Base-by-base conservation (phyloP, 768 basidiomycete species). In the Hericium coralloides region DNA sequence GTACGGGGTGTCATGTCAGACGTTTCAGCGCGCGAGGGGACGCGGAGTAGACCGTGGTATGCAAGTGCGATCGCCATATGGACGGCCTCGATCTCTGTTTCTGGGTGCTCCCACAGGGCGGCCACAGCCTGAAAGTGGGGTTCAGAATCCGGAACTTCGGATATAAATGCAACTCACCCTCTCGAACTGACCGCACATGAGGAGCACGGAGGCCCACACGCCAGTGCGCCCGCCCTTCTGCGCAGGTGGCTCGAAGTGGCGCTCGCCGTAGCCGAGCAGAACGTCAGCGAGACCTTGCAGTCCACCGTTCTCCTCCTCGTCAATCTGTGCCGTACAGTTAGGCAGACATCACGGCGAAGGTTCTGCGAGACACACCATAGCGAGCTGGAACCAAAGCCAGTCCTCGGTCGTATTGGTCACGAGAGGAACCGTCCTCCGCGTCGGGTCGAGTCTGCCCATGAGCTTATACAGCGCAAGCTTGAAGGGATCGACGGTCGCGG, bases 341-440 rank as follows among this genome's bases (percentile, higher is more conserved):
- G 38, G 26, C 17, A 12, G 26, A 23, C n/a, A 41, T 20, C 15
- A 14, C 3, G 22, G 51, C 49, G 9, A 7, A 6, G 12, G 48
- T 4, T n/a, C 1, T 50, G 14, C 57, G n/a, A 10, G 37, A 60
- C 73, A 31, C 50, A 84, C 89, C 82, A 98, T 88, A 1, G 86
- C 79, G 14, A 98, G 79, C 72, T 99, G 95, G 76, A 95, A 86
- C 95, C 95, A 99, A 38, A 98, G 75, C 95, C 95, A 99, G 70
- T 99, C 97, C 68, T 98, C 97, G 2, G 92, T 94, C 1, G 94
- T 95, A 10, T 81, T 80, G 0, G 94, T 98, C 4, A 98, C 92
- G 41, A 85, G 82, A 5, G 84, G 80, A 2, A 95, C 85, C 64
- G 82, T 87, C 50, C 93, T 79, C 56, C 89, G 78, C 4, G 80